Conservation (phyloP, 2,329 filamentous ascomycete species). For the Peltaster fructicola region DNA sequence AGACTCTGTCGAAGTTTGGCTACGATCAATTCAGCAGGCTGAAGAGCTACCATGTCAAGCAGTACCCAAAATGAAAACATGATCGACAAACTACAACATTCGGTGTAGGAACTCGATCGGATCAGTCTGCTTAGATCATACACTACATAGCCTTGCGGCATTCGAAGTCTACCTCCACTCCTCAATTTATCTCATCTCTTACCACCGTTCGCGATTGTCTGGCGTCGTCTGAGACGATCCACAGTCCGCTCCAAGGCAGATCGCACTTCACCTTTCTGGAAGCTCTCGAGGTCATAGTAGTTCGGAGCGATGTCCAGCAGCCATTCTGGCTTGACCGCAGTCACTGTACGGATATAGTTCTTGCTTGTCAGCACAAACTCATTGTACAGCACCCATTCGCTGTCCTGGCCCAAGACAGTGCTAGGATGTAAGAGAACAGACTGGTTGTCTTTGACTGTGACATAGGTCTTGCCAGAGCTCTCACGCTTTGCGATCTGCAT, state of each 20-base stretch:
- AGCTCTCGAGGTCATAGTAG: constrained; percentile 75
- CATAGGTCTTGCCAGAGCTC: constrained; percentile 72
- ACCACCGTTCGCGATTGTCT: constrained; percentile 3
- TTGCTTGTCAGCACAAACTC: constrained; percentile 96
- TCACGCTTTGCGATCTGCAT: constrained; percentile 98
- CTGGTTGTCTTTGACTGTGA: constrained; percentile 93
- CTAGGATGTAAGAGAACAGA: constrained; percentile 84
- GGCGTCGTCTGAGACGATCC: constrained; percentile 33
- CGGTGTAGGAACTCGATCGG: no score
- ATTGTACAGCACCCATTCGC: constrained; percentile 95
- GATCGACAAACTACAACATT: no score
- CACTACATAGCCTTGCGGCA: no score
- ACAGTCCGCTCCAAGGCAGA: constrained; percentile 38
- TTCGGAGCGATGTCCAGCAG: constrained; percentile 80
- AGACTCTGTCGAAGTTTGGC: constrained; percentile 74
- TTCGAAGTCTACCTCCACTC: no score
- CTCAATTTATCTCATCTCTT: constrained; percentile 36
- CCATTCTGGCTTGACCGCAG: constrained; percentile 85
- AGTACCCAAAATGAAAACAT: constrained; percentile 46
- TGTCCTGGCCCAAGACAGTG: constrained; percentile 72
- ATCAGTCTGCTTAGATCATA: no score
- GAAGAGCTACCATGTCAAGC: constrained; percentile 89
- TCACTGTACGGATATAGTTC: constrained; percentile 93
- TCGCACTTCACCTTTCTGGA: constrained; percentile 74
- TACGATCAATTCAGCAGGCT: constrained; percentile 94